These are phyloP conservation scores for Colletotrichum sp. DNA, from an alignment of 2,329 filamentous ascomycete species.

Conservation along the genomic window DNA sequence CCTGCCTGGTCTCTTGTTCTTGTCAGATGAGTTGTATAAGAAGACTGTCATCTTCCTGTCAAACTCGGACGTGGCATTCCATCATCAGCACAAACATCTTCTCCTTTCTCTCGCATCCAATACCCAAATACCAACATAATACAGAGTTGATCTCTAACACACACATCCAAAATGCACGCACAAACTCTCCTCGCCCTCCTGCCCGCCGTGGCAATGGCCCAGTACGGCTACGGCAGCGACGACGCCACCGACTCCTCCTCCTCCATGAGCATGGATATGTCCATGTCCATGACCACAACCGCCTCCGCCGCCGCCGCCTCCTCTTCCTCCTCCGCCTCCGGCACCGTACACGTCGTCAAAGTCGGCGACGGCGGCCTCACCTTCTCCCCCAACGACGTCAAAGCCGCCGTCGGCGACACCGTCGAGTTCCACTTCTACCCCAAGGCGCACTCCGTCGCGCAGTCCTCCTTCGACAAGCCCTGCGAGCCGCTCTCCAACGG, in stretches of 20 bases:
- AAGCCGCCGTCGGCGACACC: constrained; percentile 53
- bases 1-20: background rate
- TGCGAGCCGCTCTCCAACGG: constrained; percentile 57
- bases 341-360: constrained; percentile 26
- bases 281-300: background rate
- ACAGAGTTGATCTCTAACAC: background rate
- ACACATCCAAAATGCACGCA: constrained; percentile 14
- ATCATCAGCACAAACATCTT: background rate
- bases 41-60: background rate
- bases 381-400: constrained; percentile 57
- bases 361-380: constrained; percentile 37
- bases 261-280: background rate
- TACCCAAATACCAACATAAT: background rate
- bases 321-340: background rate
- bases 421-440: constrained; percentile 50
- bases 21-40: background rate
- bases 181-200: constrained; percentile 7
- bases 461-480: constrained; percentile 64
- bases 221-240: background rate
- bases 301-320: background rate
- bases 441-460: constrained; percentile 65
- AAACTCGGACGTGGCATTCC: accelerated
- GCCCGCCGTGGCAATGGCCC: constrained; percentile 11
- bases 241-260: background rate
- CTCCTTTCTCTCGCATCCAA: background rate